Evolutionary conservation across 257 asterid species (phyloP).

Genomic region (Sherardia arvensis): DNA sequence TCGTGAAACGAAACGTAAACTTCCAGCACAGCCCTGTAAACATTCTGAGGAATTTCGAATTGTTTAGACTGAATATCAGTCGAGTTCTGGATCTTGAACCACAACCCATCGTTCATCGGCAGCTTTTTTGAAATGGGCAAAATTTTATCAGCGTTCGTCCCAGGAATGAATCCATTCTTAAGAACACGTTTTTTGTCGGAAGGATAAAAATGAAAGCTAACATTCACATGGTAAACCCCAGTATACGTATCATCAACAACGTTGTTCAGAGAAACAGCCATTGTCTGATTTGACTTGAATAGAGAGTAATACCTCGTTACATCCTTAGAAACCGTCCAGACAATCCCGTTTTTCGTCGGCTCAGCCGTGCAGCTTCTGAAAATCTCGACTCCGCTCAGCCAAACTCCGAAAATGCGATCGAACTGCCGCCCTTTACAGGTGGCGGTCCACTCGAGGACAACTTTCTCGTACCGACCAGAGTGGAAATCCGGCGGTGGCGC

Average conservation of each 20-base stretch:
- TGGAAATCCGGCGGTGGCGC: slow-evolving; percentile 43
- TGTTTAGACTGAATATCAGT: slow-evolving; percentile 34
- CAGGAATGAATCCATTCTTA: slow-evolving; percentile 12
- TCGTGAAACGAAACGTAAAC: slow-evolving; percentile 73
- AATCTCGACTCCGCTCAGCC: slow-evolving; percentile 80
- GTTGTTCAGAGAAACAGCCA: slow-evolving; percentile 59
- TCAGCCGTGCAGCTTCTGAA: slow-evolving; percentile 82
- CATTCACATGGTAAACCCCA: slow-evolving; percentile 62
- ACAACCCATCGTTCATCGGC: slow-evolving; percentile 62
- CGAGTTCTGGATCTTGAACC: slow-evolving; percentile 61
- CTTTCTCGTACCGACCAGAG: slow-evolving; percentile 25
- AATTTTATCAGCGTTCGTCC: slow-evolving; percentile 53
- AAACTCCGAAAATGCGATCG: slow-evolving; percentile 68
- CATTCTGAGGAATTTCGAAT: slow-evolving; percentile 49
- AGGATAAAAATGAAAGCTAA: slow-evolving; percentile 58
- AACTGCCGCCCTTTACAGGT: slow-evolving; percentile 58
- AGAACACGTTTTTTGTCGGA: slow-evolving; percentile 12
- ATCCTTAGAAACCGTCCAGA: slow-evolving; percentile 74
- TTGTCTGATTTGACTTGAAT: slow-evolving; percentile 39
- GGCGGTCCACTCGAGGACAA: slow-evolving; percentile 71
- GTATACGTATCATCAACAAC: slow-evolving; percentile 50
- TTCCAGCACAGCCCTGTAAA: slow-evolving; percentile 54
- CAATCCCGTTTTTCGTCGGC: slow-evolving; percentile 34
- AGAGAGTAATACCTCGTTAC: slow-evolving; percentile 61
- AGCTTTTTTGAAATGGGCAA: slow-evolving; percentile 50